Evolutionary conservation across 805 yeast species (phyloP), one percentile per base, ranked within the genome.

Genomic region (Suhomyces sp.): DNA sequence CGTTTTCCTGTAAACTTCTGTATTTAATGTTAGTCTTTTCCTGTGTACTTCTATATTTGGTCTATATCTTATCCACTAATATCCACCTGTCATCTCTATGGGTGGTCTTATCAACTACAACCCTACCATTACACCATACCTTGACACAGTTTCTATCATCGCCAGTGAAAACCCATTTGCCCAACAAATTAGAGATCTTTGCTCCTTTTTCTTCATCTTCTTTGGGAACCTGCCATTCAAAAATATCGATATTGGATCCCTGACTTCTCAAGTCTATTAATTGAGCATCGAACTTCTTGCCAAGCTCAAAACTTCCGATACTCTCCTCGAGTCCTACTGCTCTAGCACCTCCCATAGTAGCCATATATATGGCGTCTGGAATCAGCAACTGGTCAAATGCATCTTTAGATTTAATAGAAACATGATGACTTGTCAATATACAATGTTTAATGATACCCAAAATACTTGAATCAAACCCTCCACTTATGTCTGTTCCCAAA

Each of bases 101-200:
- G 4, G 20, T 19, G 6, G 22, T 65, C 56, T 79, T 80, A 54
- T 76, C 70, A 7, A 81, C 71, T 22, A 88, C 93, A 50, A 71
- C 62, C 56, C 79, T 69, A 8, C 98, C 98, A 61, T 84, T 82
- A 40, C 92, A 92, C 87, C 89, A 94, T 13, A 93, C 97, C 49
- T 76, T 76, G 5, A 72, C 62, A 31, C 93, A 84, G 65, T 94
- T 94, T 63, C 98, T 79, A 66, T 94, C 97, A 69, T 94, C 99
- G 17, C 98, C 98, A 53, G 83, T 81, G 66, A 90, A 94, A 7
- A 93, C 73, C 99, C 99, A 94, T 67, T 90, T 91, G 54, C 88
- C 88, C 3, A 91, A 66, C 49, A 89, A 62, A 61, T 86, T 82
- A 25, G 72, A 73, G 64, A 84, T 75, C 54, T 59, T 57, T 54